Evolutionary conservation across 306 rosid species (phyloP), one percentile per base, ranked within the genome.

Genomic region (Biancaea sappan): DNA sequence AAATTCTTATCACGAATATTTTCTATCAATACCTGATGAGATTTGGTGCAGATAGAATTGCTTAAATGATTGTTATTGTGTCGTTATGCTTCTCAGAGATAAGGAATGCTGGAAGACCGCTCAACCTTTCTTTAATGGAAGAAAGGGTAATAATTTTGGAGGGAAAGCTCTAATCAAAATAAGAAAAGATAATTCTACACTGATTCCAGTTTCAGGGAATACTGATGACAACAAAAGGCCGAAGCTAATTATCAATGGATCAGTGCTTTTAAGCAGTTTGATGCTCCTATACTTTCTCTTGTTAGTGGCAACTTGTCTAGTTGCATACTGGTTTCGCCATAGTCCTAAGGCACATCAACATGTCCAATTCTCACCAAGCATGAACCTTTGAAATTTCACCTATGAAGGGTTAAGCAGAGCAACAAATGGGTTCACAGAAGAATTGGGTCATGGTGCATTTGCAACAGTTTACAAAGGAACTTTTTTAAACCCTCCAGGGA

Each of bases 41-140:
- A 77, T 80, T 9, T 58, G 74, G 71, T 86, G 87, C 37, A 66
- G 52, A 60, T 44, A 62, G 9, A 61, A 18, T 5, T 83, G 90
- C 66, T 56, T 77, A 15, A 34, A 13, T 10, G 67, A 76, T 14
- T 76, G 74, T 31, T 57, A 18, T 21, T 76, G 80, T 66, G 54
- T 47, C 8, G 57, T 18, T 29, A 59, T 10, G 14, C 0, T 26
- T 50, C 53, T 65, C 66, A 13, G 0, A 2, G 14, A 1, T 2
- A 56, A 57, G 24, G 0, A 51, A 0, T 76, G 67, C 29, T 66
- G 60, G 68, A 29, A 21, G 37, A 15, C 12, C 29, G 43, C 1
- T 13, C 24, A n/a, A 1, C 79, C 79, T 35, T 58, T 75, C 31
- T 18, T 34, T 18, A 65, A 65, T 75, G 79, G 73, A 29, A 12